A percentile compares a stretch with the other conserved stretches of the same genome.
Evolutionary conservation across 331 rosid genomes (phyloP).

Genomic region (Erythrophleum ivorense): DNA sequence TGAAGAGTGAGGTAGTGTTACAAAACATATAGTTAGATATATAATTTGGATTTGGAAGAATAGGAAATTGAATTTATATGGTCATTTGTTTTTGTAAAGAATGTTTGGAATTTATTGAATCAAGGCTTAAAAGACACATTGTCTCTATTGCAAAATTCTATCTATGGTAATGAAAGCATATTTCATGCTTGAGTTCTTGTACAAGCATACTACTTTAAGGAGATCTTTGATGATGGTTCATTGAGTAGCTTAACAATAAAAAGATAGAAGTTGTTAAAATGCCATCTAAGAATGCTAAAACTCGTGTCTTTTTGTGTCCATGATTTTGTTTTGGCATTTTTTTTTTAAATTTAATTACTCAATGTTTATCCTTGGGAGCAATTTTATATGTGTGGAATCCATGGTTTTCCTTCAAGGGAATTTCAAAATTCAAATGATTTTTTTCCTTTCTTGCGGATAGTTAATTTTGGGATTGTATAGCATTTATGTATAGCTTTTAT

Average conservation of each 20-base stretch:
- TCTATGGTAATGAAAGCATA: not conserved
- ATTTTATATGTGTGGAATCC: not conserved
- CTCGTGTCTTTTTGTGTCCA: not conserved
- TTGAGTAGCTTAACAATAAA: not conserved
- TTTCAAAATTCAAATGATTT: too few species aligned
- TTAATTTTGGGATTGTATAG: too few species aligned
- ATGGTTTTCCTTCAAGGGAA: too few species aligned
- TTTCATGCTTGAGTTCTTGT: slow-evolving; percentile 5
- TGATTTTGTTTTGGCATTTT: not conserved
- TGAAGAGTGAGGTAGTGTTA: not conserved
- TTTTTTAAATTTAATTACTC: not conserved
- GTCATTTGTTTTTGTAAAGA: not conserved
- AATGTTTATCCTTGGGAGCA: not conserved
- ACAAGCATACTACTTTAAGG: not conserved
- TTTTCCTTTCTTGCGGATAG: too few species aligned
- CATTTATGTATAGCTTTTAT: too few species aligned
- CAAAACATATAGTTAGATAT: not conserved
- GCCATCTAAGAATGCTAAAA: not conserved
- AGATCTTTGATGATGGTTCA: not conserved
- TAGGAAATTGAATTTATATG: not conserved
- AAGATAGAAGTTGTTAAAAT: not conserved
- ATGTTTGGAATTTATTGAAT: not conserved
- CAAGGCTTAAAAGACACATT: not conserved
- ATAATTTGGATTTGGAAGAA: not conserved
- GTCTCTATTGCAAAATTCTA: not conserved